phyloP scores from a whole-genome alignment of 2,329 filamentous ascomycete genomes.

The Fonsecaea erecta region DNA sequence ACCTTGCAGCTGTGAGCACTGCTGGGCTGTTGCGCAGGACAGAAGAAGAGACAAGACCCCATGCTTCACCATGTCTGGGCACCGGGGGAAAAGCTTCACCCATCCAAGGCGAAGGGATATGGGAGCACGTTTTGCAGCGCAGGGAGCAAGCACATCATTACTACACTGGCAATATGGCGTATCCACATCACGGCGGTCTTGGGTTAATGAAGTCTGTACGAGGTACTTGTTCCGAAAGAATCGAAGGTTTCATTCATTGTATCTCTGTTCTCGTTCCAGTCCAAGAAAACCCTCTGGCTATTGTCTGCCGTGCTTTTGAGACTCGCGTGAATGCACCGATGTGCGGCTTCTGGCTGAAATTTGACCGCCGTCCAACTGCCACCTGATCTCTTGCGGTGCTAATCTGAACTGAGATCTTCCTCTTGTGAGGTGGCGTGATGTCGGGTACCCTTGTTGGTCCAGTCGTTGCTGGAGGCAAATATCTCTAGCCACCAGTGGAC shows the following conservation, averaged over 20 bases:
- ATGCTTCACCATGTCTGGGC: not conserved
- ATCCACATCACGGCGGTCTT: not conserved
- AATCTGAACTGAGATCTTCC: not conserved
- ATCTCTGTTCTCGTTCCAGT: not conserved
- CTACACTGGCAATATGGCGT: not conserved
- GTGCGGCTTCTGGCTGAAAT: not conserved
- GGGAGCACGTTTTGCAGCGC: not conserved
- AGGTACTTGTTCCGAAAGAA: not conserved
- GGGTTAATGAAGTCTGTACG: not conserved
- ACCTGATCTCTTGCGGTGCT: not conserved
- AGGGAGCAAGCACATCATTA: not conserved
- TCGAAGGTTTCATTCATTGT: not conserved
- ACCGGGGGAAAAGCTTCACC: not conserved
- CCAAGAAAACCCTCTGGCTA: not conserved
- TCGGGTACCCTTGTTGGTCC: not conserved
- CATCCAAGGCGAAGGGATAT: not conserved
- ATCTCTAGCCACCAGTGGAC: not conserved
- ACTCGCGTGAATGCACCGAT: not conserved
- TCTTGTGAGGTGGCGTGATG: not conserved
- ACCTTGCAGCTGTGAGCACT: slow-evolving; percentile 63
- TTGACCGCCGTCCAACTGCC: not conserved
- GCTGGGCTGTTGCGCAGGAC: not conserved
- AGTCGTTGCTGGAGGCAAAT: not conserved
- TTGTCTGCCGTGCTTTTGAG: not conserved
- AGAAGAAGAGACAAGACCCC: not conserved